Conservation (phyloP, 805 yeast genomes). For the Hanseniaspora pseudoguilliermondii region DNA sequence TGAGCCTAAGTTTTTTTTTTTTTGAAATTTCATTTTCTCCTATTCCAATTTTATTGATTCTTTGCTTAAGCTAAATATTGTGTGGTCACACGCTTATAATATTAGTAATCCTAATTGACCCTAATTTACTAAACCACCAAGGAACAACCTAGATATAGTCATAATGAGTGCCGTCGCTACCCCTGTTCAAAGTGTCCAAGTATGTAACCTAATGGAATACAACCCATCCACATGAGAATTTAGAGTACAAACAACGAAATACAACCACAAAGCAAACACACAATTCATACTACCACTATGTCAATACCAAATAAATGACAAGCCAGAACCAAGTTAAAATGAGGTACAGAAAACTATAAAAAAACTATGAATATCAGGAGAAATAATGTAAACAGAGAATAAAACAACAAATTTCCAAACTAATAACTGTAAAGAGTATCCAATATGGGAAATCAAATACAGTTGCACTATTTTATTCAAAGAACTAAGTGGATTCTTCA, state of each 20-base stretch:
- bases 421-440: no score
- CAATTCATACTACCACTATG: no score
- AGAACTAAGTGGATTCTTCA: no score
- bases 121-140: not conserved
- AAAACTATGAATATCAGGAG: no score
- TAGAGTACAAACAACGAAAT: not conserved
- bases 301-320: no score
- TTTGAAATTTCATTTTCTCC: not conserved
- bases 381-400: no score
- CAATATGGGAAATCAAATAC: no score
- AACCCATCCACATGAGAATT: not conserved
- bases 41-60: not conserved
- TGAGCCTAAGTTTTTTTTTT: not conserved
- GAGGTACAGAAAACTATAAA: no score
- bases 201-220: constrained; percentile 34
- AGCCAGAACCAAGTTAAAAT: no score
- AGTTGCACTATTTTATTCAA: no score
- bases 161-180: constrained; percentile 40
- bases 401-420: no score
- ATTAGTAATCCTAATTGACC: not conserved
- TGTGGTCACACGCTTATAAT: not conserved
- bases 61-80: not conserved
- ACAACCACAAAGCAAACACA: not conserved
- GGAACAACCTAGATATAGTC: constrained; percentile 16
- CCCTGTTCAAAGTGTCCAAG: constrained; percentile 75